phyloP scores from a whole-genome alignment of 352 stramenopile species.

The Pythium aphanidermatum region DNA sequence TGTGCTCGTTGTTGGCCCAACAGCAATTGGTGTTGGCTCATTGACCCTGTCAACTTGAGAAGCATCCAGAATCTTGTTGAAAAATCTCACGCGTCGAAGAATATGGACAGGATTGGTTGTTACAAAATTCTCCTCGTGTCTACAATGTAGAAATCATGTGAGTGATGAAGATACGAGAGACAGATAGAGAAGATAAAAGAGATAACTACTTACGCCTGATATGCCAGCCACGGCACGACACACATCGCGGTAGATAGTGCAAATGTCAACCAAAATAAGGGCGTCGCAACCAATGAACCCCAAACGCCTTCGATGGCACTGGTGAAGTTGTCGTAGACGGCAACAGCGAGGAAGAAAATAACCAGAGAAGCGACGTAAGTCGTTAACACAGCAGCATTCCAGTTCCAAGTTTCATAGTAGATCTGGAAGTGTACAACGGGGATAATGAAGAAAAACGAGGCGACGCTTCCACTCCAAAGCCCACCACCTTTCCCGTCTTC shows the following conservation, averaged over 20 bases:
- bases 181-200: neutral
- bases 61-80: slow-evolving; percentile 69
- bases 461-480: slow-evolving; percentile 87
- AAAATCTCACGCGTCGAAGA: slow-evolving; percentile 53
- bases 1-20: neutral
- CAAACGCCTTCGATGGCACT: slow-evolving; percentile 45
- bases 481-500: slow-evolving; percentile 37
- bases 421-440: slow-evolving; percentile 90
- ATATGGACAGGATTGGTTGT: slow-evolving; percentile 70
- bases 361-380: slow-evolving; percentile 44
- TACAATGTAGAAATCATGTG: slow-evolving; percentile 15
- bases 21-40: neutral
- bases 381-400: slow-evolving; percentile 36
- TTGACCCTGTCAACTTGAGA: slow-evolving; percentile 23
- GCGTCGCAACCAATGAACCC: slow-evolving; percentile 21
- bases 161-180: neutral
- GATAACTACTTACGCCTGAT: slow-evolving; percentile 45
- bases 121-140: slow-evolving; percentile 71
- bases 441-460: slow-evolving; percentile 92
- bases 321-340: slow-evolving; percentile 48
- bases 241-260: slow-evolving; percentile 33
- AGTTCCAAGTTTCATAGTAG: slow-evolving; percentile 76
- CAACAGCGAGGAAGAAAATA: slow-evolving; percentile 41
- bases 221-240: slow-evolving; percentile 55
- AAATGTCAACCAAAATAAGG: slow-evolving; percentile 64